Conservation (phyloP, 352 stramenopile genomes). For the Aphanomyces cochlioides region DNA sequence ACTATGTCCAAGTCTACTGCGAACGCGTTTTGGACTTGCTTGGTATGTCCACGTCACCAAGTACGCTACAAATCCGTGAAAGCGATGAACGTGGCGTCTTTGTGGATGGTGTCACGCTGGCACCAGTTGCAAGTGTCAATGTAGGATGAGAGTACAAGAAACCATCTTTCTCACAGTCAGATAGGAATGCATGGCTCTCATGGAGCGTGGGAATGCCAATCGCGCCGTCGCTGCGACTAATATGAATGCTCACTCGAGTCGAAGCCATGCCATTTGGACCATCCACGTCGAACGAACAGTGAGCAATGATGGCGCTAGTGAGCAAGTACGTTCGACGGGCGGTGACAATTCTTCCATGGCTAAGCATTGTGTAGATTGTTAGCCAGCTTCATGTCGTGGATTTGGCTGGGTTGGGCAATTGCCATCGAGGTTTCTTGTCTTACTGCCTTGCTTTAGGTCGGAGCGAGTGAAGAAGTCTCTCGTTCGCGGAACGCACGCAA, state of each 20-base stretch:
- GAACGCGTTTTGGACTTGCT: conserved; percentile 73
- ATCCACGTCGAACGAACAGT: conserved; percentile 66
- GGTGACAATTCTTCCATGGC: too few relatives aligned
- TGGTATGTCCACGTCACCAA: conserved; percentile 38
- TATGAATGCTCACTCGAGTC: conserved; percentile 85
- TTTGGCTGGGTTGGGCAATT: conserved; percentile 37
- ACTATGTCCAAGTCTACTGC: conserved; percentile 80
- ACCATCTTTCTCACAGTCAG: too few relatives aligned
- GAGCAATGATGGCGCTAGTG: neutral
- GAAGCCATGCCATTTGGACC: conserved; percentile 84
- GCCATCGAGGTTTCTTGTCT: too few relatives aligned
- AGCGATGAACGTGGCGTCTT: conserved; percentile 60
- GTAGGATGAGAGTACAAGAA: neutral
- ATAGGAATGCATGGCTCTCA: conserved; percentile 46
- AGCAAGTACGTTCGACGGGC: neutral
- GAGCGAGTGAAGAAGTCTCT: conserved; percentile 67
- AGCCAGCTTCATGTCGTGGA: conserved; percentile 67
- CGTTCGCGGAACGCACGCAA: conserved; percentile 56
- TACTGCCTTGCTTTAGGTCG: conserved; percentile 35
- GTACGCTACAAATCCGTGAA: conserved; percentile 58
- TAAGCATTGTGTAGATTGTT: conserved; percentile 36
- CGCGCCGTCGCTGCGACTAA: conserved; percentile 74
- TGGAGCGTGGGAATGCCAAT: conserved; percentile 54
- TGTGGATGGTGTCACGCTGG: conserved; percentile 42
- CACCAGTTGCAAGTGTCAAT: conserved; percentile 3